Evolutionary conservation across 305 asterid genomes (phyloP).

Genomic region (Solanum hybrid): DNA sequence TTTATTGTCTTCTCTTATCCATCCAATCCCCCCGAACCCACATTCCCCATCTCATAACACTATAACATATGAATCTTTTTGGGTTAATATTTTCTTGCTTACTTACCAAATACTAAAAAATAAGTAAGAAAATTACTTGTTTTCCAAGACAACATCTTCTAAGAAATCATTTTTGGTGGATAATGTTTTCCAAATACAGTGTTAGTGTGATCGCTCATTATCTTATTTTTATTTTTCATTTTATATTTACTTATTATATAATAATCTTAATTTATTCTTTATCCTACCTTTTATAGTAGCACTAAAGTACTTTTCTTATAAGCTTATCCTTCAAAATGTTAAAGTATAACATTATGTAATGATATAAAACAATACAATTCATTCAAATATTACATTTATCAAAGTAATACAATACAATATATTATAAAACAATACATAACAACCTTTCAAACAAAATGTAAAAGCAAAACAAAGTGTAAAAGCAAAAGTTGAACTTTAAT

Average conservation of each 20-base stretch:
- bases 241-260: neutral
- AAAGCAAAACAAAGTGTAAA: neutral
- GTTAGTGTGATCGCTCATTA: neutral
- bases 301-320: too few relatives aligned
- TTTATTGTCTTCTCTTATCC: neutral
- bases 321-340: neutral
- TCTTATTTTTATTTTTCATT: too few relatives aligned
- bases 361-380: too few relatives aligned
- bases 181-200: neutral
- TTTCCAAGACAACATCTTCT: too few relatives aligned
- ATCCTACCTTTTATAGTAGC: too few relatives aligned
- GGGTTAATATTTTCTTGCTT: too few relatives aligned
- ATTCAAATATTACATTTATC: too few relatives aligned
- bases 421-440: accelerated
- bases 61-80: too few relatives aligned
- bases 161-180: too few relatives aligned
- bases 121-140: too few relatives aligned
- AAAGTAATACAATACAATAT: neutral
- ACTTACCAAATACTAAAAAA: neutral
- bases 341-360: neutral
- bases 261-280: neutral
- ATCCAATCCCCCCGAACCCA: neutral
- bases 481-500: neutral
- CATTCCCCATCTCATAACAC: neutral
- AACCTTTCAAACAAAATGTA: neutral